Percentiles rank a stretch among this genome's conserved stretches.
Conservation (phyloP, 1,284 basidiomycete species). For the Gomphus bonarii region DNA sequence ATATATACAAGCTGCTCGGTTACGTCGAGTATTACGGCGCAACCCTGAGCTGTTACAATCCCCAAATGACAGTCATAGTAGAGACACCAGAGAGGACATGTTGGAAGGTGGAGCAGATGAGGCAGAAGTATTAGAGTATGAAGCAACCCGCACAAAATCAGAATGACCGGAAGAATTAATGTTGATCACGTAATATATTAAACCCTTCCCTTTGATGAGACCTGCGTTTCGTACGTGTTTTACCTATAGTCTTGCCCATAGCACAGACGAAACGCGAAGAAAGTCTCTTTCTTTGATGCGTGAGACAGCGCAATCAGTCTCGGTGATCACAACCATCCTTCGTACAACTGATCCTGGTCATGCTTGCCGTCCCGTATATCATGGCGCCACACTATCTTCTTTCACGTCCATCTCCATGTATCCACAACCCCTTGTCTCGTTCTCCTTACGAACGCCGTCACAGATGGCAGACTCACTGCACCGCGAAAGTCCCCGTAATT, state of each 20-base stretch:
- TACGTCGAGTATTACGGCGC: constrained; percentile 6
- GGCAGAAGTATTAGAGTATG: not conserved
- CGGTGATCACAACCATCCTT: constrained; percentile 32
- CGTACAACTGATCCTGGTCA: not conserved
- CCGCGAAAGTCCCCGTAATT: constrained; percentile 22
- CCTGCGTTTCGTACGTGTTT: not conserved
- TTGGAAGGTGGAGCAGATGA: not conserved
- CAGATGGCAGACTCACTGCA: constrained; percentile 50
- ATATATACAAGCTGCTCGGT: constrained; percentile 47
- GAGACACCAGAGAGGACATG: not conserved
- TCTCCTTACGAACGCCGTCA: constrained; percentile 82
- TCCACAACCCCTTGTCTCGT: constrained; percentile 78
- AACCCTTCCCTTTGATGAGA: not conserved
- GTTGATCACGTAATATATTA: not conserved
- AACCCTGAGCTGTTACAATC: not conserved
- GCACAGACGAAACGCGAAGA: constrained; percentile 2
- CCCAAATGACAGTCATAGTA: not conserved
- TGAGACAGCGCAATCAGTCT: constrained; percentile 52
- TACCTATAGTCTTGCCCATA: not conserved
- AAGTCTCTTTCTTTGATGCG: constrained; percentile 29
- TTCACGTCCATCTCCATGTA: constrained; percentile 87
- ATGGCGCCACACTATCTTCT: constrained; percentile 88
- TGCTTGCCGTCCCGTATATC: constrained; percentile 23
- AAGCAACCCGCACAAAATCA: not conserved
- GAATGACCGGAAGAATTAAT: not conserved